phyloP scores from a whole-genome alignment of 1,284 basidiomycete genomes.

The Irpex rosettiformis region DNA sequence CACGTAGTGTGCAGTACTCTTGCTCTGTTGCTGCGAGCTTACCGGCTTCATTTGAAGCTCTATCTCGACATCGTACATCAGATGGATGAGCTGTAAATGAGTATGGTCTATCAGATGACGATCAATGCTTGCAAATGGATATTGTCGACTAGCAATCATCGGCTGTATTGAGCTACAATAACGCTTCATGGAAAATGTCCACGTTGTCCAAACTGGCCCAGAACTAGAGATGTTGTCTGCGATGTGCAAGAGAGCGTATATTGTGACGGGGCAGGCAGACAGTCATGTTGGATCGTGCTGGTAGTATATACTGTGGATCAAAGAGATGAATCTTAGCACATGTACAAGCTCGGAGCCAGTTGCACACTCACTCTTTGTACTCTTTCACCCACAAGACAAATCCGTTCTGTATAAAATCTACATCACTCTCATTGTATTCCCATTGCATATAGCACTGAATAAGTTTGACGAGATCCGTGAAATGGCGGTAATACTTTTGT shows the following conservation, averaged over 20 bases:
- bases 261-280: slow-evolving; percentile 33
- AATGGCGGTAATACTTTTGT: slow-evolving; percentile 38
- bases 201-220: slow-evolving; percentile 36
- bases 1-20: background rate
- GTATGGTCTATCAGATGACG: background rate
- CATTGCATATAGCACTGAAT: slow-evolving; percentile 40
- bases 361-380: slow-evolving; percentile 38
- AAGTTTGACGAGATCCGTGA: slow-evolving; percentile 36
- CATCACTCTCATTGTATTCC: slow-evolving; percentile 32
- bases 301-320: slow-evolving; percentile 29
- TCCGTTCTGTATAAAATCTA: slow-evolving; percentile 29
- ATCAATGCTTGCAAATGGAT: slow-evolving; percentile 26
- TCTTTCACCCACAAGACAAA: slow-evolving; percentile 38
- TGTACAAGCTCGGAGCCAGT: background rate
- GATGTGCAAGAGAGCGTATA: slow-evolving; percentile 39
- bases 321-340: background rate
- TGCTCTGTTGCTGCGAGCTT: background rate
- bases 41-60: background rate
- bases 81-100: background rate
- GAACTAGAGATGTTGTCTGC: slow-evolving; percentile 27
- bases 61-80: background rate
- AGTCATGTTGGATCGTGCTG: slow-evolving; percentile 29
- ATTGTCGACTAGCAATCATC: slow-evolving; percentile 20
- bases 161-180: slow-evolving; percentile 32
- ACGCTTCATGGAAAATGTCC: slow-evolving; percentile 38